Conservation (phyloP, 129 eudicot genomes). For the Daucus carota region DNA sequence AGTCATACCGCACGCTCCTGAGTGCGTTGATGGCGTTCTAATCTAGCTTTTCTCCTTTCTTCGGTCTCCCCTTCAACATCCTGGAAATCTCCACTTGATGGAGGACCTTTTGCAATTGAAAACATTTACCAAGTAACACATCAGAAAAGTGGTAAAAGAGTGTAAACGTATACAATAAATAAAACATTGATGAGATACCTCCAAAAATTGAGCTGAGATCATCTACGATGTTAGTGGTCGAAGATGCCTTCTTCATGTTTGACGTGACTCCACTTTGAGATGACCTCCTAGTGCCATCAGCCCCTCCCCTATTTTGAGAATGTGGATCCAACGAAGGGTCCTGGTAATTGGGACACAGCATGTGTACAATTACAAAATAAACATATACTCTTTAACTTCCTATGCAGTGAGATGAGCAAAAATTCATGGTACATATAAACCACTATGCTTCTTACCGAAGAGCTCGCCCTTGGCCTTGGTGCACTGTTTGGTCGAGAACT, state of each 20-base stretch:
- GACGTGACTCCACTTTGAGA: slow-evolving; percentile 49
- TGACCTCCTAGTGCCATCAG: slow-evolving; percentile 48
- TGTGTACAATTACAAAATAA: slow-evolving; percentile 15
- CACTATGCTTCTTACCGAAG: slow-evolving; percentile 52
- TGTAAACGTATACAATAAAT: slow-evolving; percentile 3
- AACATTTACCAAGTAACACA: slow-evolving; percentile 13
- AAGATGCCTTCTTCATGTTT: slow-evolving; percentile 77
- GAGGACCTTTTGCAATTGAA: slow-evolving; percentile 41
- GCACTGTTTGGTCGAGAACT: slow-evolving; percentile 87
- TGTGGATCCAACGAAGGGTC: slow-evolving; percentile 44
- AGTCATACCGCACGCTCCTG: slow-evolving; percentile 94
- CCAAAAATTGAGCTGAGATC: slow-evolving; percentile 93
- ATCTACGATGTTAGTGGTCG: slow-evolving; percentile 75
- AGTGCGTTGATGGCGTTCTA: slow-evolving; percentile 96
- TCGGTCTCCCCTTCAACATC: slow-evolving; percentile 97
- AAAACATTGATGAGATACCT: slow-evolving; percentile 34
- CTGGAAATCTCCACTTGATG: slow-evolving; percentile 69
- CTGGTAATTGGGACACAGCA: slow-evolving; percentile 22
- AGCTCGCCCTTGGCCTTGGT: slow-evolving; percentile 68
- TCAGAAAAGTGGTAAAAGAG: slow-evolving; percentile 2
- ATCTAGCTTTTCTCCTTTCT: slow-evolving; percentile 92
- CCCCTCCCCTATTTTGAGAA: slow-evolving; percentile 56
- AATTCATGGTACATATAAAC: slow-evolving; percentile 3
- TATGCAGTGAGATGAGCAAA: background rate
- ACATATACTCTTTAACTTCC: background rate